phyloP scores from a whole-genome alignment of 2,329 filamentous ascomycete genomes.

The Cryphonectria carpinicola region DNA sequence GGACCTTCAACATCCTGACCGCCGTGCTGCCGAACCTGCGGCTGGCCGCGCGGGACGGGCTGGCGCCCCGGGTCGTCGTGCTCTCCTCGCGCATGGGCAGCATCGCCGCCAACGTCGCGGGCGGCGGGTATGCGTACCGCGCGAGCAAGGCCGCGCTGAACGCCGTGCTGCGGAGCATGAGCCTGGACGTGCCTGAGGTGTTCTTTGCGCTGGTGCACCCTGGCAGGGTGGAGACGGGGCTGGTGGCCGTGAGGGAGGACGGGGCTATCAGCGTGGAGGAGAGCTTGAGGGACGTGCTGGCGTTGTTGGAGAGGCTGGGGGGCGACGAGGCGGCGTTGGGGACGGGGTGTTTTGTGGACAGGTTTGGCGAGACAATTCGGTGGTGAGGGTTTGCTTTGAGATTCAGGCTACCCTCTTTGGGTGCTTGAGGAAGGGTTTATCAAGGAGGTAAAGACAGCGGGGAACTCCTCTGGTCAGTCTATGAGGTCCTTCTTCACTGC shows the following conservation, averaged over 20 bases:
- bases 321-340: neutral
- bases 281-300: constrained; percentile 11
- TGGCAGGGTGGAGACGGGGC: constrained; percentile 24
- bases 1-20: constrained; percentile 20
- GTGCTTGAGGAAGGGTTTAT: too few species aligned
- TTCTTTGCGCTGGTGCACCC: constrained; percentile 25
- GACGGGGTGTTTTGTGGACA: constrained; percentile 24
- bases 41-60: neutral
- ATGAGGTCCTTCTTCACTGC: too few species aligned
- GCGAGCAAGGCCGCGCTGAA: constrained; percentile 27
- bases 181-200: constrained; percentile 23
- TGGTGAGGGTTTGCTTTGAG: constrained; percentile 9
- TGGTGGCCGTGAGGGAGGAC: constrained; percentile 20
- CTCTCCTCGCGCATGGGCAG: constrained; percentile 24
- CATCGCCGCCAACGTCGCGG: constrained; percentile 13
- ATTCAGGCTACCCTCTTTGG: neutral
- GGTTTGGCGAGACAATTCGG: constrained; percentile 15
- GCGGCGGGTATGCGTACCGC: constrained; percentile 28
- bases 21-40: constrained; percentile 22
- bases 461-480: too few species aligned
- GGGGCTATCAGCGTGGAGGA: constrained; percentile 18
- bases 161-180: constrained; percentile 24
- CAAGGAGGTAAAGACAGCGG: too few species aligned
- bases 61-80: constrained; percentile 14
- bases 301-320: constrained; percentile 17